Evolutionary conservation across 768 basidiomycete genomes (phyloP).

Genomic region (Gloeostereum incarnatum): DNA sequence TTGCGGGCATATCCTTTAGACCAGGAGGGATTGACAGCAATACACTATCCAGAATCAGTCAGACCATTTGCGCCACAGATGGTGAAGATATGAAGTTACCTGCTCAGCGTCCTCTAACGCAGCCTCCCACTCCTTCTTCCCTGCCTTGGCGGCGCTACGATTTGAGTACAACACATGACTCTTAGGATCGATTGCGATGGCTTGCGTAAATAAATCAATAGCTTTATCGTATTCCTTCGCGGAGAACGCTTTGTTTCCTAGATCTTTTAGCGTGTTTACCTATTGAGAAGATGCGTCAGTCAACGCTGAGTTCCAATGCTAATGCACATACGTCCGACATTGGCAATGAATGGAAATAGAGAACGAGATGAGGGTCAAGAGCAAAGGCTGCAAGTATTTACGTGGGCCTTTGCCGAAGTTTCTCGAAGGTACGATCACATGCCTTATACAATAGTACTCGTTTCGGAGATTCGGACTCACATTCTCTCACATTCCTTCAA

Average conservation of each 20-base stretch:
- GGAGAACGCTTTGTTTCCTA: constrained; percentile 92
- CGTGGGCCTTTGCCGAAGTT: too few species aligned
- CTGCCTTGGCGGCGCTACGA: constrained; percentile 84
- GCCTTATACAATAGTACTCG: too few species aligned
- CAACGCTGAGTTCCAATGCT: too few species aligned
- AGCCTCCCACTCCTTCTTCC: constrained; percentile 65
- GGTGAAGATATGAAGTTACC: constrained; percentile 29
- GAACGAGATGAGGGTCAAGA: too few species aligned
- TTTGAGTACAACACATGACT: constrained; percentile 93
- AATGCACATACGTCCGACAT: too few species aligned
- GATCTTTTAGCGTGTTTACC: constrained; percentile 70
- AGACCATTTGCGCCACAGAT: not conserved
- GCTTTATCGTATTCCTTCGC: constrained; percentile 90
- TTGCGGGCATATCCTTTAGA: constrained; percentile 87
- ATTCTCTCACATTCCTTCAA: too few species aligned
- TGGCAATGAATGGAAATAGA: too few species aligned
- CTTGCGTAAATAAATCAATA: constrained; percentile 74
- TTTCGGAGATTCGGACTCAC: too few species aligned
- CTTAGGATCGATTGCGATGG: constrained; percentile 70
- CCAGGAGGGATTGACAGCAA: constrained; percentile 75
- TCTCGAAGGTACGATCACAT: too few species aligned
- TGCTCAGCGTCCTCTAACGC: constrained; percentile 87
- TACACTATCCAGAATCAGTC: constrained; percentile 39
- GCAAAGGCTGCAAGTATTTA: too few species aligned
- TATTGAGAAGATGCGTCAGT: too few species aligned